Evolutionary conservation across 1,284 basidiomycete genomes (phyloP).

Genomic region (Ganoderma meredithae): DNA sequence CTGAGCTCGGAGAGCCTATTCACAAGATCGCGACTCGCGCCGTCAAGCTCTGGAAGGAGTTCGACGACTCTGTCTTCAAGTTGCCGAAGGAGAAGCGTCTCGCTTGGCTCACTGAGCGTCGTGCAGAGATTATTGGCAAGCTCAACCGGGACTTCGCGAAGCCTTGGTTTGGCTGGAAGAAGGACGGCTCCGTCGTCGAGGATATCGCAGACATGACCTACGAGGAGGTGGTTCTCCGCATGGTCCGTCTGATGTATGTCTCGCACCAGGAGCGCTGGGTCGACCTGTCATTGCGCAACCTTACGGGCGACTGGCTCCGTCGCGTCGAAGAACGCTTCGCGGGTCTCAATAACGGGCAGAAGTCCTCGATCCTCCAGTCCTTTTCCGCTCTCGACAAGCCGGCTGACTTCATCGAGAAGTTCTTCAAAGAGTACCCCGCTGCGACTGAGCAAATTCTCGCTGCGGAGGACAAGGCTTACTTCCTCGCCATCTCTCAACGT

Average conservation of each 20-base stretch:
- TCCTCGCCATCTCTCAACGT: constrained; percentile 93
- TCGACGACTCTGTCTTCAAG: constrained; percentile 96
- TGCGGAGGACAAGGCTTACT: constrained; percentile 95
- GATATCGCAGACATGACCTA: constrained; percentile 98
- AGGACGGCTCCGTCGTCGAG: constrained; percentile 83
- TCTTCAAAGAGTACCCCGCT: constrained; percentile 87
- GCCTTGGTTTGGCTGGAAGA: constrained; percentile 97
- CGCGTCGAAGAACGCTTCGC: constrained; percentile 97
- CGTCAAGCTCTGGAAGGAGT: constrained; percentile 98
- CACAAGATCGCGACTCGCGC: constrained; percentile 98
- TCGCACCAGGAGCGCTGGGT: constrained; percentile 93
- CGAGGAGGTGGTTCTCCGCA: constrained; percentile 92
- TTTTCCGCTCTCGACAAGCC: constrained; percentile 90
- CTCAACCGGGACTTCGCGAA: constrained; percentile 97
- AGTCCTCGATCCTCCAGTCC: constrained; percentile 91
- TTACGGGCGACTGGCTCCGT: constrained; percentile 96
- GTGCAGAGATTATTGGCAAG: constrained; percentile 90
- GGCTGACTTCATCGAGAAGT: constrained; percentile 76
- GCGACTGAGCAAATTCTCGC: constrained; percentile 89
- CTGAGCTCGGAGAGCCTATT: constrained; percentile 98
- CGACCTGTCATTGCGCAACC: constrained; percentile 91
- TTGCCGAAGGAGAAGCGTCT: constrained; percentile 94
- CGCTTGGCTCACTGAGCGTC: constrained; percentile 88
- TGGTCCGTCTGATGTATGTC: constrained; percentile 95
- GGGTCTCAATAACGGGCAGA: constrained; percentile 84